phyloP scores from a whole-genome alignment of 164 flowering plant species.

The Amborella trichopoda region DNA sequence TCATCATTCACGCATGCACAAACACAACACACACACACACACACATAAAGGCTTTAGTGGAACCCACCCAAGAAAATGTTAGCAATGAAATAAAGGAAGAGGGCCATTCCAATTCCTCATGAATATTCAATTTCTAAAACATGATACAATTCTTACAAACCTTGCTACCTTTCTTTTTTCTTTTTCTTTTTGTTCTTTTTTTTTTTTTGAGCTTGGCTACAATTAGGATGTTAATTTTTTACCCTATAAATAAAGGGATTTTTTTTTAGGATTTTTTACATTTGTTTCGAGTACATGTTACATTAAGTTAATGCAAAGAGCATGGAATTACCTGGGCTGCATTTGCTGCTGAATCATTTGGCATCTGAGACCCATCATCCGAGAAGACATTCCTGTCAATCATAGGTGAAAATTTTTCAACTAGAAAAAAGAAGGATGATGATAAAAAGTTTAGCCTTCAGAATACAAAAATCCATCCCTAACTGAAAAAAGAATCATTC shows the following conservation, averaged over 20 bases:
- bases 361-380: conserved; percentile 64
- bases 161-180: not conserved
- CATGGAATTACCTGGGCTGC: conserved; percentile 44
- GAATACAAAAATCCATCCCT: too few species aligned
- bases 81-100: not conserved
- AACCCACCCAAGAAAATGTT: not conserved
- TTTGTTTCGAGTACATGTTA: not conserved
- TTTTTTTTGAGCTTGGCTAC: too few species aligned
- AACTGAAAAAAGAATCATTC: too few species aligned
- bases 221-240: not conserved
- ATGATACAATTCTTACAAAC: not conserved
- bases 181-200: too few species aligned
- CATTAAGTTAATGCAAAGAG: not conserved
- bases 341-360: conserved; percentile 39
- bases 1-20: not conserved
- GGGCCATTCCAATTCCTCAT: not conserved
- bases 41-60: not conserved
- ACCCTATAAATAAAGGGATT: not conserved
- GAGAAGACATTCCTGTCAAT: conserved; percentile 91
- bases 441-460: too few species aligned
- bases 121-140: not conserved
- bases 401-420: too few species aligned
- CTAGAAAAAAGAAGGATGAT: too few species aligned
- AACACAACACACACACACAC: too few species aligned
- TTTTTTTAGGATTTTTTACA: not conserved